A percentile compares a stretch with the other conserved stretches of the same genome.
Conservation (phyloP, 331 rosid species). For the Cucumis variabilis region DNA sequence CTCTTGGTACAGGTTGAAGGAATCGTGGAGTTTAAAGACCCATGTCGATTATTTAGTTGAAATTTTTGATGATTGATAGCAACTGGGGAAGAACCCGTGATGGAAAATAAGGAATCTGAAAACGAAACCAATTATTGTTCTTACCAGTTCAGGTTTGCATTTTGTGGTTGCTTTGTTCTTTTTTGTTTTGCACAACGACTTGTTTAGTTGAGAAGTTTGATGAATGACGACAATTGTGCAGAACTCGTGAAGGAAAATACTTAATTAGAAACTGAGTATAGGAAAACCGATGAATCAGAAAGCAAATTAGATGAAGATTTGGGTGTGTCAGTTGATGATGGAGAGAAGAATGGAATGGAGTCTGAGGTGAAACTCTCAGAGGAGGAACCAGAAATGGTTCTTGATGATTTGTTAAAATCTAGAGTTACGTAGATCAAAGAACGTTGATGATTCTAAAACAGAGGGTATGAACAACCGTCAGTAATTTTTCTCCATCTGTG, state of each 20-base stretch:
- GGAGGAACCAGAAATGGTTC: not conserved
- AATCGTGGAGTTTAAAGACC: constrained; percentile 28
- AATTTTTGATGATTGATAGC: too few relatives aligned
- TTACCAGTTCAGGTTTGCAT: constrained; percentile 32
- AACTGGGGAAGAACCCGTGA: too few relatives aligned
- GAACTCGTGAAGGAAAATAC: not conserved
- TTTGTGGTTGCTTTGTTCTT: not conserved
- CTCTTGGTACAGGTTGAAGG: too few relatives aligned
- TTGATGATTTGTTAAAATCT: too few relatives aligned
- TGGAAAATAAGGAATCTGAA: not conserved
- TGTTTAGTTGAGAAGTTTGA: not conserved
- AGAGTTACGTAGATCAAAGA: too few relatives aligned
- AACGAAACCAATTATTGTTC: constrained; percentile 31
- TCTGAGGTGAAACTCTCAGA: not conserved
- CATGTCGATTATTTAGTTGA: constrained; percentile 17
- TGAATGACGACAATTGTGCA: not conserved
- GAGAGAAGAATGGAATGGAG: not conserved
- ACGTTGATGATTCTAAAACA: too few relatives aligned
- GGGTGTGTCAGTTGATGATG: not conserved
- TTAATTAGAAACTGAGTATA: constrained; percentile 33
- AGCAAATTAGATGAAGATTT: not conserved
- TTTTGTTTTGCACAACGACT: not conserved
- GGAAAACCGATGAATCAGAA: constrained; percentile 38
- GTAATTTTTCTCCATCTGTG: too few relatives aligned
- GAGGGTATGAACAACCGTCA: too few relatives aligned